Conservation (phyloP, 2,329 filamentous ascomycete species). For the Incumbomyces lentus region DNA sequence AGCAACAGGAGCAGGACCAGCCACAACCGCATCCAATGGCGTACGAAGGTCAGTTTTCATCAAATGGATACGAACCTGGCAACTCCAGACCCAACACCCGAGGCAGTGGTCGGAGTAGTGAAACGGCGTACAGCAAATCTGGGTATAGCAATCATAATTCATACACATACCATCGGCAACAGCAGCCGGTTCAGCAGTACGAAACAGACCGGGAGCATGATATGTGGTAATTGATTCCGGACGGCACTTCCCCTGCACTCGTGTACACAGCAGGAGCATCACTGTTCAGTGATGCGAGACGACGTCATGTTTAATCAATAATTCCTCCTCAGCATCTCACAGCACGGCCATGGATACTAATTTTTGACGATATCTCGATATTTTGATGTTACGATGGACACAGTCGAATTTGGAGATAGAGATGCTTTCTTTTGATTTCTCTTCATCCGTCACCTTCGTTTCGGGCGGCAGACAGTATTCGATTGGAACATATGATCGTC, state of each 20-base stretch:
- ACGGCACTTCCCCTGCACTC: neutral
- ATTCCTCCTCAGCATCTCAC: neutral
- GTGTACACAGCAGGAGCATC: neutral
- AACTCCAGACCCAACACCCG: conserved; percentile 30
- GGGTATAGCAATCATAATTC: conserved; percentile 17
- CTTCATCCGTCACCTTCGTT: neutral
- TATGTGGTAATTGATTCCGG: conserved; percentile 36
- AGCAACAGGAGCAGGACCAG: conserved; percentile 11
- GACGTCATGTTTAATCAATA: conserved; percentile 4
- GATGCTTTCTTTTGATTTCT: neutral
- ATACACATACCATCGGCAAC: conserved; percentile 15
- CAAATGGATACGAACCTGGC: conserved; percentile 41
- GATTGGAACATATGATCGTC: too few species aligned
- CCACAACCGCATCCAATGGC: conserved; percentile 19
- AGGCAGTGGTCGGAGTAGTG: conserved; percentile 29
- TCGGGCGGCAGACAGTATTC: too few species aligned
- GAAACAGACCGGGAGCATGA: conserved; percentile 34
- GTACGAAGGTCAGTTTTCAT: conserved; percentile 40
- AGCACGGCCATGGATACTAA: neutral
- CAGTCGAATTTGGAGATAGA: neutral
- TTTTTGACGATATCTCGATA: neutral
- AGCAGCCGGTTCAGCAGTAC: conserved; percentile 31
- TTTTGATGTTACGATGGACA: conserved; percentile 1
- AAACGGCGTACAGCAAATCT: conserved; percentile 25
- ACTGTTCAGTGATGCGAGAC: neutral